Evolutionary conservation across 345 rosid genomes (phyloP), one percentile per base, ranked within the genome.

Genomic region (Zanthoxylum bungeanum): DNA sequence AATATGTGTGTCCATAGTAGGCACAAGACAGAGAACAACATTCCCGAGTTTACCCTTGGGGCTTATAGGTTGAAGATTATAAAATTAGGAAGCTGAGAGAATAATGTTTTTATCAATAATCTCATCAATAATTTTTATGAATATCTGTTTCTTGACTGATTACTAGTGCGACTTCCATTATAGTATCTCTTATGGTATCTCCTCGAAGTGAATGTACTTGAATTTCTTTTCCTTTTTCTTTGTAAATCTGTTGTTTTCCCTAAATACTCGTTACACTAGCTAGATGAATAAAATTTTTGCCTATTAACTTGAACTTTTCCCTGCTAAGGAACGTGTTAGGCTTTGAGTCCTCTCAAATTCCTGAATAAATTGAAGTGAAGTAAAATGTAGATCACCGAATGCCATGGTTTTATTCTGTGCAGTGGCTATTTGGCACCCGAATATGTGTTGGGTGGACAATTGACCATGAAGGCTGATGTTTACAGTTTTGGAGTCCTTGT

Each of bases 341-440:
- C 56, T 33, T 44, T 56, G 34, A 14, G 42, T 10, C 6, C 51
- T 28, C 28, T 5, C 19, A 27, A n/a, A 24, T 52, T 17, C 24
- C 37, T 4, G 62, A 31, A 44, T 40, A 46, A 30, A 57, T 46
- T 31, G 34, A 42, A 70, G 66, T 12, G 47, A 21, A 44, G 33
- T 40, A 44, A 51, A 57, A 58, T 58, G 56, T 27, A 21, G 44
- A 49, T 59, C 11, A 59, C 34, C 31, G 6, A 44, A 47, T 46
- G 16, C 28, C n/a, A 11, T 55, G 30, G 3, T 81, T 46, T 31
- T 70, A 40, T 74, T 76, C 17, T 67, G 21, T 81, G 70, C 83
- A 89, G 95, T 55, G 95, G 95, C 64, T 90, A 90, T 71, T 86
- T 90, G 80, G 95, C 91, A 24, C 95, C 95, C 16, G 95, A 90